Conservation (phyloP, 1,284 basidiomycete species). For the Spongispora temasekensis region DNA sequence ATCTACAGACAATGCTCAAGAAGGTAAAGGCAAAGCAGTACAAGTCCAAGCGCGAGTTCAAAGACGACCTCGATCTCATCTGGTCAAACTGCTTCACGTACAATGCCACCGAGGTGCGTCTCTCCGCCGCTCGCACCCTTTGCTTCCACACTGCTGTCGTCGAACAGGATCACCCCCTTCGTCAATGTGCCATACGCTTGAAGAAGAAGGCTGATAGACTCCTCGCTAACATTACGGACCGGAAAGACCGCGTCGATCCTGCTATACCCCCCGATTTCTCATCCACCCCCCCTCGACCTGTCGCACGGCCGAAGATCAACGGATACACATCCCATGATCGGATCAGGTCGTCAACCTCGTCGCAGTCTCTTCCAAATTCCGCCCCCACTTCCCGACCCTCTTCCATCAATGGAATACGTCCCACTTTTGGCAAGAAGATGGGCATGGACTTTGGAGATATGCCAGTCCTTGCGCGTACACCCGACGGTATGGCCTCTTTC, state of each 20-base stretch:
- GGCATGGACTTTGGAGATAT: slow-evolving; percentile 61
- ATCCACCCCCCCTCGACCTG: slow-evolving; percentile 19
- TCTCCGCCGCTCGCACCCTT: not conserved
- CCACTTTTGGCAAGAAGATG: slow-evolving; percentile 12
- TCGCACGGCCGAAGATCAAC: slow-evolving; percentile 34
- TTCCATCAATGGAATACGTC: slow-evolving; percentile 20
- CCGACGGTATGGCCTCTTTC: slow-evolving; percentile 72
- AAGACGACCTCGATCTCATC: slow-evolving; percentile 91
- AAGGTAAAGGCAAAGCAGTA: slow-evolving; percentile 91
- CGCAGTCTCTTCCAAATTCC: slow-evolving; percentile 9
- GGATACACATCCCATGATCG: slow-evolving; percentile 26
- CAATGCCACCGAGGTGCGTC: slow-evolving; percentile 83
- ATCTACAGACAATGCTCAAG: slow-evolving; percentile 88
- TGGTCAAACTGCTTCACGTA: slow-evolving; percentile 96
- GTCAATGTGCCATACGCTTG: slow-evolving; percentile 75
- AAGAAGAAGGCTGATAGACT: slow-evolving; percentile 80
- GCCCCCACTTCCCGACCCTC: slow-evolving; percentile 14
- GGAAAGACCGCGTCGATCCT: slow-evolving; percentile 74
- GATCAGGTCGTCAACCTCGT: slow-evolving; percentile 11
- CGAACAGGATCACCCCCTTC: slow-evolving; percentile 77
- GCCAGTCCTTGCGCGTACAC: slow-evolving; percentile 77
- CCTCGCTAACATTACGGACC: slow-evolving; percentile 86
- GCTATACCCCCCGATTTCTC: slow-evolving; percentile 39
- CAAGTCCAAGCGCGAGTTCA: slow-evolving; percentile 93
- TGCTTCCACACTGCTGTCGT: not conserved